These are phyloP conservation scores for Kodamaea derodonti DNA, from an alignment of 1,139 yeast genomes.

Conservation along the genomic window DNA sequence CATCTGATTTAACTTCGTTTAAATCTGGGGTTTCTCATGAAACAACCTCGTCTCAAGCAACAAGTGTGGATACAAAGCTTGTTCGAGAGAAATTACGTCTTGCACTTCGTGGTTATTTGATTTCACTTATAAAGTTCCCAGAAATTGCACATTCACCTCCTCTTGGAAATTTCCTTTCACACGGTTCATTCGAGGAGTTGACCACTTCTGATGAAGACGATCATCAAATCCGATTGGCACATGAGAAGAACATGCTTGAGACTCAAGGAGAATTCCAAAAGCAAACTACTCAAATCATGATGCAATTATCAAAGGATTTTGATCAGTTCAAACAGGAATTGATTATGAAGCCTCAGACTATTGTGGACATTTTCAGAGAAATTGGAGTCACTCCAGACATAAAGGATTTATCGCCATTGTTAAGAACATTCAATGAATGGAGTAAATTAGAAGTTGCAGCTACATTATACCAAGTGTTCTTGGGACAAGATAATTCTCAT, in stretches of 20 bases:
- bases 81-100: slow-evolving; percentile 65
- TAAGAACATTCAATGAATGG: slow-evolving; percentile 74
- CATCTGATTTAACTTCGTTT: slow-evolving; percentile 1
- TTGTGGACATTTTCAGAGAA: slow-evolving; percentile 56
- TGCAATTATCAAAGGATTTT: slow-evolving; percentile 47
- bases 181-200: slow-evolving; percentile 28
- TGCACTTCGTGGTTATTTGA: slow-evolving; percentile 69
- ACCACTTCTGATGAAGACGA: slow-evolving; percentile 49
- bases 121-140: slow-evolving; percentile 46
- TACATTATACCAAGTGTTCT: slow-evolving; percentile 70
- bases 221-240: slow-evolving; percentile 48
- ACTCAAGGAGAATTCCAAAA: slow-evolving; percentile 75
- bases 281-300: slow-evolving; percentile 47
- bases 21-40: not conserved
- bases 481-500: slow-evolving; percentile 76
- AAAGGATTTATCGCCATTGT: slow-evolving; percentile 62
- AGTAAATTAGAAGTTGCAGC: slow-evolving; percentile 79
- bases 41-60: not conserved
- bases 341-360: slow-evolving; percentile 44
- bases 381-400: slow-evolving; percentile 52
- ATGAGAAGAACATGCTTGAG: slow-evolving; percentile 56
- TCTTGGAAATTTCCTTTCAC: slow-evolving; percentile 50
- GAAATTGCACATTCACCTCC: slow-evolving; percentile 53
- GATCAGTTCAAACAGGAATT: slow-evolving; percentile 53
- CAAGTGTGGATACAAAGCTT: slow-evolving; percentile 14